phyloP scores from a whole-genome alignment of 1,139 yeast genomes.

The Magnusiomyces suaveolens region DNA sequence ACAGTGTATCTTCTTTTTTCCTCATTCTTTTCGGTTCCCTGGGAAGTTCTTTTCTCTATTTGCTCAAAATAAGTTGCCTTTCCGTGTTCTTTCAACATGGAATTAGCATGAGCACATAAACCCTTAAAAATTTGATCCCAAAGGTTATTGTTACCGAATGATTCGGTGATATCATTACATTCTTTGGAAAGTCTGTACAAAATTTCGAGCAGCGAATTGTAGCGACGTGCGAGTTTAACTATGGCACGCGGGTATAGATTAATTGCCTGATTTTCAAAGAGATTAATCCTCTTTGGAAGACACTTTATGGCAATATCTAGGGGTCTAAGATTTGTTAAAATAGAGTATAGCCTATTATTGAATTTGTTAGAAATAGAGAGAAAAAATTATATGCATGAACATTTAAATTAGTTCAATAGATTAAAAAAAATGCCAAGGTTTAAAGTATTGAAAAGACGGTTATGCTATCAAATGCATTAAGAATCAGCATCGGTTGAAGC shows the following conservation, averaged over 20 bases:
- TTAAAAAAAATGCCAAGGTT: too few relatives aligned
- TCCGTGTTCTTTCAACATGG: background rate
- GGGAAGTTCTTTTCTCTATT: background rate
- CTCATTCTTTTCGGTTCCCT: background rate
- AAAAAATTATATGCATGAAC: too few relatives aligned
- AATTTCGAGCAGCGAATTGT: background rate
- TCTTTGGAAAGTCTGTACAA: background rate
- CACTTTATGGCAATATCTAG: slow-evolving; percentile 1
- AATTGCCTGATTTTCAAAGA: slow-evolving; percentile 5
- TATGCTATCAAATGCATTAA: too few relatives aligned
- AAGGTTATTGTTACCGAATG: background rate
- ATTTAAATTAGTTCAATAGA: too few relatives aligned
- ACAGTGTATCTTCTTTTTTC: background rate
- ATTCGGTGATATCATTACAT: background rate
- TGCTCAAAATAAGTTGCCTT: background rate
- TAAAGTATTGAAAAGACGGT: too few relatives aligned
- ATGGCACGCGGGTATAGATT: background rate
- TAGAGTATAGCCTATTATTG: too few relatives aligned
- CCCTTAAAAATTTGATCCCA: background rate
- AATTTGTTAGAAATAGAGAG: too few relatives aligned
- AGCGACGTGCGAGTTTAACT: background rate
- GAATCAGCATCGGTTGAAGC: too few relatives aligned
- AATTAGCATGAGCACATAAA: background rate
- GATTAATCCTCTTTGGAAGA: background rate
- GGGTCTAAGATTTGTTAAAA: slow-evolving; percentile 1